Evolutionary conservation across 306 rosid species (phyloP), one percentile per base, ranked within the genome.

Genomic region (Pachyrhizus erosus): DNA sequence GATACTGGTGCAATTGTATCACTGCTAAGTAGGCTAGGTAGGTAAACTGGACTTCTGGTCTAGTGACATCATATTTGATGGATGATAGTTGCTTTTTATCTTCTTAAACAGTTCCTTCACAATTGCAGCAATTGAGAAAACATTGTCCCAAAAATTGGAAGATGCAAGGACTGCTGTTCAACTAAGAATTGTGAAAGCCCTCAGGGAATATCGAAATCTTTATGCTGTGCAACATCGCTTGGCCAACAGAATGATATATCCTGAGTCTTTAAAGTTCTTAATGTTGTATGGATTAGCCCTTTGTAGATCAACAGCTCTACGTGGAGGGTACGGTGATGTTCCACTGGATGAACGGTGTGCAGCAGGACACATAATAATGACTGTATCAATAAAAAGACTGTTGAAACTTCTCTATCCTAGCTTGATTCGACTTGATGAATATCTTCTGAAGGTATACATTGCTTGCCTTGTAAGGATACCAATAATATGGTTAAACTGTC

Each of bases 211-310:
- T 80, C 90, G 97, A 70, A 93, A 89, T 86, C 97, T 96, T 66
- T 87, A 92, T 82, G 92, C 99, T 67, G 99, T 91, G 82, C 99
- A 96, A 80, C 98, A 93, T 85, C 94, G 99, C 48, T 79, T 96
- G 90, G 91, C 89, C 45, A 94, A 92, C 90, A 89, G 93, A 87
- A 85, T 96, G 91, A 96, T 96, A 89, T 96, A 89, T 84, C 98
- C 99, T 0, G 99, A 96, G 81, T 93, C 98, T 83, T 84, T 96
- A 33, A 96, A 88, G 84, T 91, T 83, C 79, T 86, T 96, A 79
- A 88, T 90, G 24, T 79, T 93, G 87, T 96, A 96, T 88, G 99
- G 94, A 72, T 92, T 92, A 82, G 94, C 98, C 45, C 89, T 96
- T 70, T 88, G 90, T 85, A 93, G 87, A 87, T 93, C 99, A 74